These are phyloP conservation scores for Cladorrhinum sp. DNA, from an alignment of 2,329 filamentous ascomycete species.

Conservation along the genomic window DNA sequence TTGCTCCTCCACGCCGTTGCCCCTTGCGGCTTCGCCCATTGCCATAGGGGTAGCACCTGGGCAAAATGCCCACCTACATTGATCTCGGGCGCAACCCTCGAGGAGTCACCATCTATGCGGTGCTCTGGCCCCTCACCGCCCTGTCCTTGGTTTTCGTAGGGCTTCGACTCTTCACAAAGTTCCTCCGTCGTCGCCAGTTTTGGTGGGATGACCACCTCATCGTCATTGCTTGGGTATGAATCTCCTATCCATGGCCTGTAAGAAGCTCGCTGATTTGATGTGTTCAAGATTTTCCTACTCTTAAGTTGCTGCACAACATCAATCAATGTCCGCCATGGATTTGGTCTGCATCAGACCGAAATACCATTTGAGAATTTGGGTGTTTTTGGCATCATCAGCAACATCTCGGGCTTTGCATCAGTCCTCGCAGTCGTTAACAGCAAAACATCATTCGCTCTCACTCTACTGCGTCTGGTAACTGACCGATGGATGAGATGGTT, in stretches of 20 bases:
- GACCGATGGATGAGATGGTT: slow-evolving; percentile 28
- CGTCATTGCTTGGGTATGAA: slow-evolving; percentile 30
- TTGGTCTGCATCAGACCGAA: slow-evolving; percentile 18
- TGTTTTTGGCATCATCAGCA: slow-evolving; percentile 18
- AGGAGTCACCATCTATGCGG: slow-evolving; percentile 12
- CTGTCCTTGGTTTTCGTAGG: slow-evolving; percentile 16
- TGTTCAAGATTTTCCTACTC: slow-evolving; percentile 18
- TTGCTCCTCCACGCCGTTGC: neutral
- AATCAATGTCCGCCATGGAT: slow-evolving; percentile 23
- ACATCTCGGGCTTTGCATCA: slow-evolving; percentile 29
- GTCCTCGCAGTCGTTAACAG: slow-evolving; percentile 33
- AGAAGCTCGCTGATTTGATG: neutral
- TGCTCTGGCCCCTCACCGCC: slow-evolving; percentile 15
- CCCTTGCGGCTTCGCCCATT: neutral
- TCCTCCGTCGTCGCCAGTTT: slow-evolving; percentile 25
- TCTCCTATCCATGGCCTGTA: neutral
- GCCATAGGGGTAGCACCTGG: neutral
- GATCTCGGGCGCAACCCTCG: slow-evolving; percentile 14
- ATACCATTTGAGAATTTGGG: slow-evolving; percentile 20
- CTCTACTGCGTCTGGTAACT: slow-evolving; percentile 33
- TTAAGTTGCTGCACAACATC: slow-evolving; percentile 16
- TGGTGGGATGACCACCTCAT: slow-evolving; percentile 36
- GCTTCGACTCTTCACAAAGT: slow-evolving; percentile 28
- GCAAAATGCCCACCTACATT: slow-evolving; percentile 16
- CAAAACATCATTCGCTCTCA: slow-evolving; percentile 40